phyloP scores from a whole-genome alignment of 2,329 filamentous ascomycete genomes.

The Epichloe festucae region DNA sequence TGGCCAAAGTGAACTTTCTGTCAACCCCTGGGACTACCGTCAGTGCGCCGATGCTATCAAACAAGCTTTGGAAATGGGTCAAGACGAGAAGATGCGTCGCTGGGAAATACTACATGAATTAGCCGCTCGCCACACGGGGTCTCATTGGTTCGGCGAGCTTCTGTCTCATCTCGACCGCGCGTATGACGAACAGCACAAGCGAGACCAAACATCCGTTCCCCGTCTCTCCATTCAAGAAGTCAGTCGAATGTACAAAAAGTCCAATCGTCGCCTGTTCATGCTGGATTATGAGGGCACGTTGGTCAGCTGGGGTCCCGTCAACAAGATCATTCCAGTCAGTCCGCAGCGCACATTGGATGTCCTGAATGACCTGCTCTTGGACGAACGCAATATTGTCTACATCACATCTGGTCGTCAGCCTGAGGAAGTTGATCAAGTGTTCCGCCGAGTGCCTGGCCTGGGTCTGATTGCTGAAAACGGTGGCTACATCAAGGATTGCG shows the following conservation, averaged over 20 bases:
- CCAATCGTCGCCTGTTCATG: conserved; percentile 66
- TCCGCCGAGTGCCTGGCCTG: conserved; percentile 68
- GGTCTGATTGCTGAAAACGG: conserved; percentile 93
- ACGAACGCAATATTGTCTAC: conserved; percentile 75
- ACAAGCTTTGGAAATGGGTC: conserved; percentile 65
- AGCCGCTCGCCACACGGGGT: conserved; percentile 71
- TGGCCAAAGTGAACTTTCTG: conserved; percentile 62
- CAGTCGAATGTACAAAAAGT: conserved; percentile 49
- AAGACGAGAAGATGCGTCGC: conserved; percentile 58
- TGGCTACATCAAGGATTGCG: conserved; percentile 69
- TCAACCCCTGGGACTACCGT: conserved; percentile 93
- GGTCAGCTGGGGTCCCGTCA: conserved; percentile 73
- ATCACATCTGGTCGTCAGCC: conserved; percentile 85
- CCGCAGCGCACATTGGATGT: conserved; percentile 73
- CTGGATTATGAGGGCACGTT: conserved; percentile 91
- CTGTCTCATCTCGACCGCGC: conserved; percentile 57
- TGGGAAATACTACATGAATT: conserved; percentile 63
- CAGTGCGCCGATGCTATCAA: conserved; percentile 80
- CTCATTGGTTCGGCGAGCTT: conserved; percentile 74
- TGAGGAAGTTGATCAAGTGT: conserved; percentile 76
- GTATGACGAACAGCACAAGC: conserved; percentile 72
- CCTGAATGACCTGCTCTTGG: conserved; percentile 66
- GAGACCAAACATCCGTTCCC: conserved; percentile 76
- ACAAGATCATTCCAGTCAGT: conserved; percentile 72
- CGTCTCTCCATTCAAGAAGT: conserved; percentile 61